A percentile compares a stretch with the other conserved stretches of the same genome.
These are phyloP conservation scores for Penicillium coprophilum DNA, from an alignment of 495 filamentous ascomycete species.

Conservation along the genomic window DNA sequence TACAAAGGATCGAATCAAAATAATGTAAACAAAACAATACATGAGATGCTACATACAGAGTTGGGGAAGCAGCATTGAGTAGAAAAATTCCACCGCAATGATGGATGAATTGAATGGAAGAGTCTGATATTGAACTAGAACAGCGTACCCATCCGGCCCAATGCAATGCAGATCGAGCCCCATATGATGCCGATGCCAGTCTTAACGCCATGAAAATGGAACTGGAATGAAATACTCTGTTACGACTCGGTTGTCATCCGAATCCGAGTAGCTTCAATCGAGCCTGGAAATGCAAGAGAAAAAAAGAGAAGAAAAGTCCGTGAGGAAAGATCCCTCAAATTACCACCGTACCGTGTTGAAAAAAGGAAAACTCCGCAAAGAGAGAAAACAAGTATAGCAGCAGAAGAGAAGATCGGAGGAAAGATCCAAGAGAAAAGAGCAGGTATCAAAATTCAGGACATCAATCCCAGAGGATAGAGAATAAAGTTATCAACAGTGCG, in stretches of 20 bases:
- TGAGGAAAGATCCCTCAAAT: constrained; percentile 1
- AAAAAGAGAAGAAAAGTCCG: background rate
- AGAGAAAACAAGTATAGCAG: background rate
- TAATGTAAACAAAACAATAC: background rate
- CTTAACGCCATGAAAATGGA: constrained; percentile 5
- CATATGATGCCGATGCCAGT: background rate
- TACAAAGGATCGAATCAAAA: background rate
- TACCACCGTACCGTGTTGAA: background rate
- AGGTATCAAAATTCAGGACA: constrained; percentile 9
- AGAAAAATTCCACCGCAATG: background rate
- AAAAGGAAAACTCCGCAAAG: background rate
- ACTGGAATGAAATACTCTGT: background rate
- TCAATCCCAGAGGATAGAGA: constrained; percentile 9
- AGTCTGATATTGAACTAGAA: background rate
- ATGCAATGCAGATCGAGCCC: background rate
- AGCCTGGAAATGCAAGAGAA: background rate
- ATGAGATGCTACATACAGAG: background rate
- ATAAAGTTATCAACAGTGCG: constrained; percentile 9
- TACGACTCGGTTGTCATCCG: background rate
- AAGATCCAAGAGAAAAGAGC: constrained; percentile 3
- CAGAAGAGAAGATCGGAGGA: constrained; percentile 3
- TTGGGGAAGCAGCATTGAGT: background rate
- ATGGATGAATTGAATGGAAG: background rate
- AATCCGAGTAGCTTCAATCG: background rate
- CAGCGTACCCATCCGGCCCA: background rate